Base-by-base conservation (phyloP, 2,329 filamentous ascomycete species). In the Monilinia polystroma region DNA sequence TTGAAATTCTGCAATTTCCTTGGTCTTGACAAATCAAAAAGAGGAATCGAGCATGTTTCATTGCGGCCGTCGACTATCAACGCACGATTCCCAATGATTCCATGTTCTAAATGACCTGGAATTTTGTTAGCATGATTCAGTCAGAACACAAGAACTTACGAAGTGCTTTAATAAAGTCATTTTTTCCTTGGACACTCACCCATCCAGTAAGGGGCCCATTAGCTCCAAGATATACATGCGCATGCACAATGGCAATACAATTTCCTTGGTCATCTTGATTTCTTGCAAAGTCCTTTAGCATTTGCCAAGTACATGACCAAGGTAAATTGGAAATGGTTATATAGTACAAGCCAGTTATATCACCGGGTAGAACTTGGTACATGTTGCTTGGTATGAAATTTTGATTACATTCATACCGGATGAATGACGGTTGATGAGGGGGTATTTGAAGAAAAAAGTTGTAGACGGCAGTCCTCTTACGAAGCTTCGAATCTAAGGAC, bases 61-160 rank as follows among this genome's bases (percentile, higher is more conserved):
- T 75, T 75, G 20, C 73, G 70, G 18, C 68, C 69, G 63, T 73
- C 71, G n/a, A 70, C 72, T 12, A 70, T 60, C 3, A 75, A 43
- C 20, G 65, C 51, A 8, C 68, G 67, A 49, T 67, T 64, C 20
- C 70, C 69, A 6, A 75, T 54, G 3, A 68, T 29, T 1, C 68
- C 70, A 29, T 69, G 67, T 63, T 73, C 68, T 38, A 75, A 32
- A 54, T 71, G 70, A 38, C 63, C 71, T 75, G 29, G 18, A n/a
- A 11, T 8, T 38, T 12, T 18, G 43, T 43, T 29, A 62, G 29
- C 38, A 49, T 18, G 20, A 63, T 56, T 52, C 23, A 18, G 45
- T 54, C 35, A 26, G 14, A 26, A 29, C 20, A 20, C 38, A 16
- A 49, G n/a, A 26, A 60, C 72, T 57, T 72, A 72, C 73, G 38